A percentile compares a stretch with the other conserved stretches of the same genome.
phyloP scores from a whole-genome alignment of 495 filamentous ascomycete species.

The Podospora conica region DNA sequence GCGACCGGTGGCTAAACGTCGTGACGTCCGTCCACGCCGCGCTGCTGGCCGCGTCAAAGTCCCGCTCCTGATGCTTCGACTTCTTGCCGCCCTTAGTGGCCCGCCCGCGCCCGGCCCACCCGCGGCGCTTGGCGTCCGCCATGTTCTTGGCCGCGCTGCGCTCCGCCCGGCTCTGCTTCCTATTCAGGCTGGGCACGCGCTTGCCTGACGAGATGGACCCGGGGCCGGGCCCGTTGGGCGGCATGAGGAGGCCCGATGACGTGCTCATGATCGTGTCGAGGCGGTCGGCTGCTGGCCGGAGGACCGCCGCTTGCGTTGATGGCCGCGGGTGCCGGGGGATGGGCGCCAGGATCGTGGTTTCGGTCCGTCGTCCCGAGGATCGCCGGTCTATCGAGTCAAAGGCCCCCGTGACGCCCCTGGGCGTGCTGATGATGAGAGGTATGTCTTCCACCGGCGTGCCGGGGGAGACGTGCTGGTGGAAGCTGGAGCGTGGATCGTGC shows the following conservation, averaged over 20 bases:
- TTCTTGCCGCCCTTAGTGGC: constrained; percentile 25
- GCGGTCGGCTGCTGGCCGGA: constrained; percentile 51
- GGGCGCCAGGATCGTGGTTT: constrained; percentile 37
- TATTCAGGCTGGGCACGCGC: constrained; percentile 32
- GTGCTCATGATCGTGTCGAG: constrained; percentile 80
- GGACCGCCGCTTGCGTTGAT: constrained; percentile 29
- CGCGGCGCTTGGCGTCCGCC: constrained; percentile 46
- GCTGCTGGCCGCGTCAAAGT: constrained; percentile 32
- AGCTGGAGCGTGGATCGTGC: constrained; percentile 12
- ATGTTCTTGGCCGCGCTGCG: constrained; percentile 51
- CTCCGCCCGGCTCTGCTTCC: constrained; percentile 46
- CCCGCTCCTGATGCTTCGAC: constrained; percentile 30
- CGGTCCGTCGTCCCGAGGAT: constrained; percentile 20
- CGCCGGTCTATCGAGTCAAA: constrained; percentile 35
- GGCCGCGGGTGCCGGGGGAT: constrained; percentile 38
- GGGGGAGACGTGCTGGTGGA: constrained; percentile 17
- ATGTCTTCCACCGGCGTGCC: constrained; percentile 27
- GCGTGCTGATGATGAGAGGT: constrained; percentile 46
- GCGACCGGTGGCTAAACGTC: constrained; percentile 16
- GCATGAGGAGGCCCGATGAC: constrained; percentile 47
- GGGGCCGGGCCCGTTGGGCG: constrained; percentile 24
- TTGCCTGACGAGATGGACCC: constrained; percentile 25
- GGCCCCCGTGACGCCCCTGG: constrained; percentile 38
- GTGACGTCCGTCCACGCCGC: constrained; percentile 48
- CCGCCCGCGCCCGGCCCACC: constrained; percentile 45